Evolutionary conservation across 179 eudicot genomes (phyloP), one percentile per base, ranked within the genome.

Genomic region (Amaranthus tricolor): DNA sequence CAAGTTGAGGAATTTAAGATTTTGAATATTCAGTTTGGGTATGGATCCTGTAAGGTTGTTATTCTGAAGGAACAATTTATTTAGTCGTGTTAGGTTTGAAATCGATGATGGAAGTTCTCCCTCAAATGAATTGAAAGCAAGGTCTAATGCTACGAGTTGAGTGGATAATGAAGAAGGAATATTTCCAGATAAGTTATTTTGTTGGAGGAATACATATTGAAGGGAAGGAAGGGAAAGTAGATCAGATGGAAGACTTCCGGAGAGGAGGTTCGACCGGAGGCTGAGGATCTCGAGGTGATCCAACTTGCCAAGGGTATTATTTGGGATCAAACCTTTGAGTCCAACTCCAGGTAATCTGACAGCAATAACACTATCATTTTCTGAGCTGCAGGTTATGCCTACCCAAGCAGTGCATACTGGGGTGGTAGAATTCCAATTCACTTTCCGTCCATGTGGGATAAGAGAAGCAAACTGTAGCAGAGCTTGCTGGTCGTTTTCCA

Each of bases 341-440:
- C 96, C 98, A 53, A 82, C 80, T 68, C 88, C 98, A 19, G 98
- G 98, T 47, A 93, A 88, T 20, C 91, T 90, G 68, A 93, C 85
- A 13, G 86, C 69, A 73, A 77, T 73, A 14, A 93, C 97, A 65
- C 85, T 84, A 55, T 77, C 81, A 55, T 83, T 73, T 68, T 86
- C 82, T 9, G 74, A 62, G 66, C 80, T 75, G 81, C 98, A 93
- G 58, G 88, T 86, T 72, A 93, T 78, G 45, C 98, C 98, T 5
- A 76, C 84, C 98, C 98, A 91, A 62, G 96, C 81, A 43, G 74
- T 77, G 85, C 98, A 93, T 16, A 93, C 74, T 11, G 84, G 79
- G 40, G 86, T 76, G 62, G 63, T 52, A 31, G 79, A 66, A 69
- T 13, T 85, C 98, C 98, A 93, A 77, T 93, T 93, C 52, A 93